Percentiles rank a stretch among this genome's conserved stretches.
Conservation (phyloP, 139 green algal genomes). For the Spirogloea muscicola region DNA sequence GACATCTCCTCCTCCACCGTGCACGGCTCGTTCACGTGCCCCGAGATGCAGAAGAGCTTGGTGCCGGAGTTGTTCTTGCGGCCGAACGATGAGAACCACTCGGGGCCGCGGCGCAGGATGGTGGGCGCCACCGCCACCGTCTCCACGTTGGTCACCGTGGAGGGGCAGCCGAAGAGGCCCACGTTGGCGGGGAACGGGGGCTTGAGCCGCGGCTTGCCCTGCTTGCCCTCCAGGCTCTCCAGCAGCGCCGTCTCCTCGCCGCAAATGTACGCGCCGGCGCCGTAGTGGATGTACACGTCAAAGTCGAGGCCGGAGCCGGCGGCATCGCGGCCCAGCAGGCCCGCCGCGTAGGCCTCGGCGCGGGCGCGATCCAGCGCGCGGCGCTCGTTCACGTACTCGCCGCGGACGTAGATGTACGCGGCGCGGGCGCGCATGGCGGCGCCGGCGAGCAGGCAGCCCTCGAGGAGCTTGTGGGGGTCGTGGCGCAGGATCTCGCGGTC, state of each 20-base stretch:
- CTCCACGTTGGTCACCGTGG: slow-evolving; percentile 96
- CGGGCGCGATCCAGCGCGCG: slow-evolving; percentile 49
- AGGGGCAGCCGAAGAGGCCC: slow-evolving; percentile 95
- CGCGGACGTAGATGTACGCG: slow-evolving; percentile 95
- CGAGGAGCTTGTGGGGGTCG: slow-evolving; percentile 71
- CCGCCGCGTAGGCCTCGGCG: slow-evolving; percentile 51
- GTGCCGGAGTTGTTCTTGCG: slow-evolving; percentile 96
- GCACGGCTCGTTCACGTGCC: slow-evolving; percentile 96
- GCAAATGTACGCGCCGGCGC: slow-evolving; percentile 97
- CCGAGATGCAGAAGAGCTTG: slow-evolving; percentile 98
- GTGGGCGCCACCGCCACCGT: slow-evolving; percentile 93
- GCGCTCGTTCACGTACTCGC: slow-evolving; percentile 95
- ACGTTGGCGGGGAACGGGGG: slow-evolving; percentile 94
- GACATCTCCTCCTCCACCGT: slow-evolving; percentile 99
- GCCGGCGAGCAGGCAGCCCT: slow-evolving; percentile 93
- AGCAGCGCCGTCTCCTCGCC: slow-evolving; percentile 97
- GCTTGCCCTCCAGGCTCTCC: slow-evolving; percentile 93
- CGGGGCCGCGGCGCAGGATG: slow-evolving; percentile 89
- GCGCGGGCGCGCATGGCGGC: slow-evolving; percentile 79
- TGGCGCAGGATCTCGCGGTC: slow-evolving; percentile 55
- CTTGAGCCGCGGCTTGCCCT: slow-evolving; percentile 95
- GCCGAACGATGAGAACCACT: slow-evolving; percentile 93
- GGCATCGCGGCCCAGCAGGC: slow-evolving; percentile 81
- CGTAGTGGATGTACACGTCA: slow-evolving; percentile 89
- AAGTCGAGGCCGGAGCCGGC: slow-evolving; percentile 91